These are phyloP conservation scores for Porcisia deanei DNA, from an alignment of 208 protist genomes.

Conservation along the genomic window DNA sequence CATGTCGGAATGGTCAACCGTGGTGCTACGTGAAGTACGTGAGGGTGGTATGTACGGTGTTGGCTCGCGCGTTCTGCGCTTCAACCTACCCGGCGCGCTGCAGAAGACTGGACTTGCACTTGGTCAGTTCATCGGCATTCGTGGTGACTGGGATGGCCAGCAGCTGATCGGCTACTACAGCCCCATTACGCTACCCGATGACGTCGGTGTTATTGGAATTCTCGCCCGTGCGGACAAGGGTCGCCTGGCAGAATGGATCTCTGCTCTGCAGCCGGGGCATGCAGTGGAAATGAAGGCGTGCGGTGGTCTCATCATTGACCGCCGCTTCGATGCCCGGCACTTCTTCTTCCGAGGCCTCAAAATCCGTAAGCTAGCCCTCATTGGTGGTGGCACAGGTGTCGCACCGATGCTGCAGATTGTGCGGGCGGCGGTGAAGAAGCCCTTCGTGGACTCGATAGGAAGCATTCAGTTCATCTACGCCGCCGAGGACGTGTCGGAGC, in stretches of 20 bases:
- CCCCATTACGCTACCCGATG: conserved; percentile 76
- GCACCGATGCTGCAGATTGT: conserved; percentile 94
- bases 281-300: conserved; percentile 80
- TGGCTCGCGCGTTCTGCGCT: conserved; percentile 63
- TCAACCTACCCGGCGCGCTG: conserved; percentile 74
- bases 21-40: conserved; percentile 53
- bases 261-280: conserved; percentile 64
- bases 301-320: conserved; percentile 54
- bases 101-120: conserved; percentile 71
- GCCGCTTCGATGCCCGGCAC: conserved; percentile 45
- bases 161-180: conserved; percentile 69
- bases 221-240: conserved; percentile 61
- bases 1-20: conserved; percentile 39
- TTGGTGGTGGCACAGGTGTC: conserved; percentile 88
- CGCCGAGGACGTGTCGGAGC: conserved; percentile 56
- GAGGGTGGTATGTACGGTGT: conserved; percentile 41
- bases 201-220: conserved; percentile 66
- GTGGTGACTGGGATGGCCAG: conserved; percentile 51
- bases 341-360: conserved; percentile 67
- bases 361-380: conserved; percentile 56
- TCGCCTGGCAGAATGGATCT: conserved; percentile 57
- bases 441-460: conserved; percentile 52
- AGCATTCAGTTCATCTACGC: conserved; percentile 74
- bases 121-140: conserved; percentile 75
- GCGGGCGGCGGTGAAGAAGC: conserved; percentile 73